Evolutionary conservation across 1,139 yeast genomes (phyloP).

Genomic region (Saccharomyces hybrid): DNA sequence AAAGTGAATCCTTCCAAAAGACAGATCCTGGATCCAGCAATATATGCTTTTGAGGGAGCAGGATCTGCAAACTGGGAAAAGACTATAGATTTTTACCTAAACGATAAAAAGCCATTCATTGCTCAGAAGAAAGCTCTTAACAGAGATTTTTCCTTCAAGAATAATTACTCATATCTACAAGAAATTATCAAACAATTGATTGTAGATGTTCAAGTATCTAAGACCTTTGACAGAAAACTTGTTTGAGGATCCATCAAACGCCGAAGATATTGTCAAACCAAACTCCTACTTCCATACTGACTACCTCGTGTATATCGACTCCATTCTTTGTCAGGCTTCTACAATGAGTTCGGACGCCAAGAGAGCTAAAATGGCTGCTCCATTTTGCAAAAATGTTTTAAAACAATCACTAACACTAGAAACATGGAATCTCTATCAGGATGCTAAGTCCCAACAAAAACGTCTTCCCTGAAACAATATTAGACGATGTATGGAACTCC

Average conservation of each 20-base stretch:
- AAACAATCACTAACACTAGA: conserved; percentile 15
- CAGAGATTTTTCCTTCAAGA: conserved; percentile 1
- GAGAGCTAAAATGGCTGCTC: conserved; percentile 6
- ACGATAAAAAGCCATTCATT: conserved; percentile 10
- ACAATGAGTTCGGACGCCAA: conserved; percentile 7
- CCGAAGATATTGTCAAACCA: conserved; percentile 2
- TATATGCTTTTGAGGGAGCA: conserved; percentile 11
- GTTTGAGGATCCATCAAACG: conserved; percentile 1
- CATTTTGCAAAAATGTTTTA: conserved; percentile 18
- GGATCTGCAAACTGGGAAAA: conserved; percentile 16
- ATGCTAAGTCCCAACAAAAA: conserved; percentile 7
- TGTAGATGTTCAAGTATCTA: background rate
- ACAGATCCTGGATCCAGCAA: conserved; percentile 21
- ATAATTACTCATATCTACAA: conserved; percentile 3
- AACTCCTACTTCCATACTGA: conserved; percentile 11
- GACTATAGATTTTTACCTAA: conserved; percentile 18
- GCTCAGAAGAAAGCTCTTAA: conserved; percentile 1
- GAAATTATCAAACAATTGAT: background rate
- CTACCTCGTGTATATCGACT: conserved; percentile 17
- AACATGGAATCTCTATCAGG: conserved; percentile 7
- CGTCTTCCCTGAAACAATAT: conserved; percentile 16
- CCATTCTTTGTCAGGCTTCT: conserved; percentile 22
- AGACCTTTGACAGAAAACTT: conserved; percentile 2
- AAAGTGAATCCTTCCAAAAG: conserved; percentile 24
- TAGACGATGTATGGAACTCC: conserved; percentile 22